Base-by-base conservation (phyloP, 2,329 filamentous ascomycete genomes). In the Albophoma yamanashiensis region DNA sequence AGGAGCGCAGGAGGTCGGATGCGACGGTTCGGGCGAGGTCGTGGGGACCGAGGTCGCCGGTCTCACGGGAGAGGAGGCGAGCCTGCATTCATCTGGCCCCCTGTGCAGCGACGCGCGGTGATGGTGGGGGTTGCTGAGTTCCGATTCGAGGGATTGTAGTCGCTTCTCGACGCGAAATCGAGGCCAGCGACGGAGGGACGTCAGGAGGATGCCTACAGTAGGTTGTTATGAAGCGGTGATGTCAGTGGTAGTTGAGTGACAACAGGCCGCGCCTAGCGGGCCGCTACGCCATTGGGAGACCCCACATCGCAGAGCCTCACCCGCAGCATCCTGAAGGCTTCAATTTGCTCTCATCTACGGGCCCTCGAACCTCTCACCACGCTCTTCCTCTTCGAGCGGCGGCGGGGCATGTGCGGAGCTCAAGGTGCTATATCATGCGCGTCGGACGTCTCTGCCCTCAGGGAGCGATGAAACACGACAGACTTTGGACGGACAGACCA, bases 21-120 rank as follows among this genome's bases (percentile, higher is more conserved):
- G 84, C 86, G 67, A 89, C 82, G 22, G 84, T 81, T 64, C 83
- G 80, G 66, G 87, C 82, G 66, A 95, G 84, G 55, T 79, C 79
- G 66, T 83, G 80, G 56, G 86, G 83, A 64, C 79, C 76, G 62
- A 91, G 74, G 68, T 82, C 82, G 75, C 91, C 90, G 63, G 86
- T 80, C 71, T 89, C 86, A 75, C 91, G 87, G 71, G 89, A 85
- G 73, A 94, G 80, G 62, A 95, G 79, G 72, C 87, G 85, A 71
- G 84, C 86, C 91, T 93, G 79, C 85, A 88, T 87, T 73, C 75
- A 77, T 77, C 64, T 69, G 69, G 27, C 47, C 47, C 15, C 22
- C 34, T n/a, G 45, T 20, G 31, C 20, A n/a, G 50, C 31, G 31
- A 43, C 34, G n/a, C 34, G 56, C 25, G 22, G 14, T 43, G 31